phyloP scores from a whole-genome alignment of 2,329 filamentous ascomycete genomes.

The Colletotrichum aenigma region DNA sequence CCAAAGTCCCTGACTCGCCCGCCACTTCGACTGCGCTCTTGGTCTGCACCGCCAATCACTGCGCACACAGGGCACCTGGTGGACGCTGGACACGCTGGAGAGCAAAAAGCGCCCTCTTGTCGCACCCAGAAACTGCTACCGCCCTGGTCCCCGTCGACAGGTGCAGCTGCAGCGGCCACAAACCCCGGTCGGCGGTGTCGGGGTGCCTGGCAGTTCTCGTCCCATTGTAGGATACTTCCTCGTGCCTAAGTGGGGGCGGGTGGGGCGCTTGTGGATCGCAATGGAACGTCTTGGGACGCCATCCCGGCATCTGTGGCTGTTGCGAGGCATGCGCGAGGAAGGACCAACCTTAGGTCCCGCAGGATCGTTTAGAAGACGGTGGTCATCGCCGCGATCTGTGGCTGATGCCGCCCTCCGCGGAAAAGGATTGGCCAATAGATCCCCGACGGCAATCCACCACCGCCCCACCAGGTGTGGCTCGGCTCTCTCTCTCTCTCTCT shows the following conservation, averaged over 20 bases:
- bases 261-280: background rate
- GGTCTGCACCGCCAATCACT: background rate
- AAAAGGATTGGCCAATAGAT: background rate
- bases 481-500: background rate
- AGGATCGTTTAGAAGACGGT: background rate
- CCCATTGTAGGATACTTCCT: constrained; percentile 4
- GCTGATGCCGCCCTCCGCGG: background rate
- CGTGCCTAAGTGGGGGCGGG: background rate
- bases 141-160: background rate
- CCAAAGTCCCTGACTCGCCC: constrained; percentile 1
- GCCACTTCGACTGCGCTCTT: background rate
- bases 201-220: background rate
- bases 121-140: background rate
- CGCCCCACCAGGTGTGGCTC: background rate
- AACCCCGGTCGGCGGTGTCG: background rate
- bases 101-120: background rate
- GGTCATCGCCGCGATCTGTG: background rate
- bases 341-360: background rate
- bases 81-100: background rate
- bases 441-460: background rate
- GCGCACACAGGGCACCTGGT: background rate
- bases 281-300: background rate
- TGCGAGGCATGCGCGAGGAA: background rate
- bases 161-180: background rate
- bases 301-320: background rate